Percentiles rank a stretch among this genome's conserved stretches.
Conservation (phyloP, 2,329 filamentous ascomycete genomes). For the Penicillium hesseltinei region DNA sequence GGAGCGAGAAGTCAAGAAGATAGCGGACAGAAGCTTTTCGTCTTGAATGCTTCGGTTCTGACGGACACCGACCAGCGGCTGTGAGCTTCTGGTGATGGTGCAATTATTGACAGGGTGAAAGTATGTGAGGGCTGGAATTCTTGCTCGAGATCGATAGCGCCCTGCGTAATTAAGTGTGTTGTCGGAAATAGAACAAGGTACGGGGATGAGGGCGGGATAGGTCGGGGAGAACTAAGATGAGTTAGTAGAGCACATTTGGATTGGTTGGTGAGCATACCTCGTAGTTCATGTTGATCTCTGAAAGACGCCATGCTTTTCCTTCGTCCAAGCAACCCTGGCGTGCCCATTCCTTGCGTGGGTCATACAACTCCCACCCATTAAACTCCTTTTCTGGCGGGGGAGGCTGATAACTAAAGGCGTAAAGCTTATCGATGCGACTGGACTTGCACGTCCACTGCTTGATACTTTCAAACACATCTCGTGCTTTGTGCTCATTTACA, state of each 20-base stretch:
- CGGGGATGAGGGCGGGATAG: slow-evolving; percentile 80
- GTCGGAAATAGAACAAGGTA: slow-evolving; percentile 90
- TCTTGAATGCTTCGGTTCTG: slow-evolving; percentile 92
- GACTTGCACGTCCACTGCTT: slow-evolving; percentile 76
- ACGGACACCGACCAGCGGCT: slow-evolving; percentile 82
- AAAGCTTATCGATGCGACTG: slow-evolving; percentile 79
- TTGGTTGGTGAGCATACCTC: slow-evolving; percentile 43
- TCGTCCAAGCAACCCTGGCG: slow-evolving; percentile 85
- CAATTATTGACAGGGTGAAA: slow-evolving; percentile 97
- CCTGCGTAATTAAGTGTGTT: slow-evolving; percentile 93
- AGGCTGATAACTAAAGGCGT: slow-evolving; percentile 83
- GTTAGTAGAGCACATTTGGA: slow-evolving; percentile 23
- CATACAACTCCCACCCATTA: slow-evolving; percentile 81
- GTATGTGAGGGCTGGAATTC: slow-evolving; percentile 88
- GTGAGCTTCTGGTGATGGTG: slow-evolving; percentile 90
- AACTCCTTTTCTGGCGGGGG: slow-evolving; percentile 69
- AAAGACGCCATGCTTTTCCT: slow-evolving; percentile 81
- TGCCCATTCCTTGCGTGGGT: slow-evolving; percentile 79
- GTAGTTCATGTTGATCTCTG: slow-evolving; percentile 86
- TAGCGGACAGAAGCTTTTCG: slow-evolving; percentile 87
- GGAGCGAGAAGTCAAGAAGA: slow-evolving; percentile 72
- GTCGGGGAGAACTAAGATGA: slow-evolving; percentile 72
- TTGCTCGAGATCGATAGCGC: slow-evolving; percentile 80
- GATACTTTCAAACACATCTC: slow-evolving; percentile 85
- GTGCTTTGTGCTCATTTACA: slow-evolving; percentile 66